Evolutionary conservation across 2,329 filamentous ascomycete species (phyloP), one percentile per base, ranked within the genome.

Genomic region (Cryphonectria nitschkei): DNA sequence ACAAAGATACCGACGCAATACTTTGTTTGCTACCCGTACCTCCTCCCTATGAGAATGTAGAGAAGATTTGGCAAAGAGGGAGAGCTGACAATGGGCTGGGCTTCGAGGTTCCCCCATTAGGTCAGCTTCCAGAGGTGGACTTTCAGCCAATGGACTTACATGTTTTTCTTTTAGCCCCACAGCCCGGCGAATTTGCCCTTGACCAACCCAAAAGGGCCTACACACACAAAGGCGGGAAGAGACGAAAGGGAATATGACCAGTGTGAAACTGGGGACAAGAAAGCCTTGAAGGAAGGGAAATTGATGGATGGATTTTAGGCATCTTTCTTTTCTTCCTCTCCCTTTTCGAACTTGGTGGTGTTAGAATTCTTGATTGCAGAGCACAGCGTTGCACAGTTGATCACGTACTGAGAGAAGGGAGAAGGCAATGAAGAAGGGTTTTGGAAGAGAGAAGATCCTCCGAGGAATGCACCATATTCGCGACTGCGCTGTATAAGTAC

Each of bases 111-210:
- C 6, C 19, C 52, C 11, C 26, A n/a, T 56, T 56, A 1, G n/a
- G 9, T 26, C 8, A 52, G 50, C n/a, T 13, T 2, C 22, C 50
- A n/a, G 8, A 52, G 50, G 22, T 13, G 52, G 13, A 4, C 9
- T 39, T 26, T 9, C 52, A n/a, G 52, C 52, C 52, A 56, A 56
- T 56, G n/a, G 52, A 56, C 52, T 56, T 56, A 56, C 52, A 56
- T 56, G 52, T 26, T 29, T 29, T 56, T 2, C 11, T 56, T 16
- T 29, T 14, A 16, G 52, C 52, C 52, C 52, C 52, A 39, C 37
- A 7, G 4, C n/a, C 50, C 11, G 50, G 22, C 22, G 11, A 22
- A n/a, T n/a, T 3, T 26, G 26, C 7, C 46, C 46, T 6, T 19
- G 0, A 3, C 16, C 14, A 26, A 26, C 14, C 16, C 41, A 46